phyloP scores from a whole-genome alignment of 352 stramenopile species.

The Lagenidium sp. region DNA sequence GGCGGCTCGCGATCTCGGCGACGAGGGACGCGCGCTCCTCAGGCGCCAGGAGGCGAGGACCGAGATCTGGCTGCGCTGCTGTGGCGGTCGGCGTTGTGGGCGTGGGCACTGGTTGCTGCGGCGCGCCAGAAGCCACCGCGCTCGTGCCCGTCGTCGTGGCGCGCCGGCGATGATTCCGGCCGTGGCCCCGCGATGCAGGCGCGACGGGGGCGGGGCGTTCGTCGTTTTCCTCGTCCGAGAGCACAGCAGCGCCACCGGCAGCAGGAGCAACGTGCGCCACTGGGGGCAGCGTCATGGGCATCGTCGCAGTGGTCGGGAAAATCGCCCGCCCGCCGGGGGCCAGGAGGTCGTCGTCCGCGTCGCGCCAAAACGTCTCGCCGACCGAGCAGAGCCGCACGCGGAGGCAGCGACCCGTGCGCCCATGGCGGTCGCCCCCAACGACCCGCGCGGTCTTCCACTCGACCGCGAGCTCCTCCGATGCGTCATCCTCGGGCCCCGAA shows the following conservation, averaged over 20 bases:
- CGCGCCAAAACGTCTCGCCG: conserved; percentile 3
- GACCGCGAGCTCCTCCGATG: conserved; percentile 5
- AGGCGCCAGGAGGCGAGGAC: no score
- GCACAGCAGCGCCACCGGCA: neutral
- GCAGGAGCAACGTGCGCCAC: no score
- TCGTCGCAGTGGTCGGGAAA: no score
- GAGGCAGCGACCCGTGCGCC: neutral
- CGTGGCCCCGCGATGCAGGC: neutral
- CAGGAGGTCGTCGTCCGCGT: conserved; percentile 13
- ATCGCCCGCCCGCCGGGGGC: conserved; percentile 4
- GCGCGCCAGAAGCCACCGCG: no score
- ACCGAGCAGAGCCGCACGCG: no score
- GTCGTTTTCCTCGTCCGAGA: neutral
- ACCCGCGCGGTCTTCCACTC: conserved; percentile 7
- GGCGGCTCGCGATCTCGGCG: no score
- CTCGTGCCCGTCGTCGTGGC: neutral
- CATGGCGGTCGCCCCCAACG: neutral
- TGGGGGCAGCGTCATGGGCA: neutral
- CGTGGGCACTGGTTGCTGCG: no score
- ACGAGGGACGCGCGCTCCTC: no score
- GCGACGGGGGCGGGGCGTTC: neutral
- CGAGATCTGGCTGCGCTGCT: no score
- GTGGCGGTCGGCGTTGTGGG: no score
- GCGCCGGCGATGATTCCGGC: no score
- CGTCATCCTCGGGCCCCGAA: neutral